Base-by-base conservation (phyloP, 2,329 filamentous ascomycete species). In the Monilinia aucupariae region DNA sequence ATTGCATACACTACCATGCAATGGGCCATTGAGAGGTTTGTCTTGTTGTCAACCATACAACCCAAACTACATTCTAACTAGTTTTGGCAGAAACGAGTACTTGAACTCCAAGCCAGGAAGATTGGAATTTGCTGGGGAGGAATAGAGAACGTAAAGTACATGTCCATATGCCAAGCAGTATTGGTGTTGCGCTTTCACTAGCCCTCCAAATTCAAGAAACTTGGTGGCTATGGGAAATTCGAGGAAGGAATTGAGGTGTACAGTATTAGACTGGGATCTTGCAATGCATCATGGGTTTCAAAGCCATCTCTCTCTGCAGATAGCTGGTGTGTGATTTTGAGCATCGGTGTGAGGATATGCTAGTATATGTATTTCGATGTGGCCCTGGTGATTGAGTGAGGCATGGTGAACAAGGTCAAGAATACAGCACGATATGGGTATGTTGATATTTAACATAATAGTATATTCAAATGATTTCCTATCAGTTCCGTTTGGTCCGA, bases 1-100 rank as follows among this genome's bases (percentile, higher is more conserved):
- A 77, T 82, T 70, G 92, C 84, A 70, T 99, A 97, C 81, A 85
- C 87, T 75, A 75, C 85, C 69, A 90, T 97, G 88, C 79, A 89
- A 75, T 99, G 94, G 94, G 93, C 94, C 69, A 88, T 85, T 73
- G 87, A 96, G 80, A 86, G 87, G 94, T 97, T 84, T 72, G 86
- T 79, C 41, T 39, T n/a, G 30, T 10, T 45, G 17, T 34, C 13
- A 17, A n/a, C 6, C 15, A 34, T 55, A 27, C 30, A 54, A 15
- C 8, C 39, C 32, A 3, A 17, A 43, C 22, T 54, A 9, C 27
- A 6, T 47, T 53, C 59, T 61, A 54, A 61, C 41, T 15, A 47
- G 30, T 10, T 32, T 27, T 32, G 7, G 13, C 55, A 92, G 89
- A 78, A 92, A 91, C 80, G 82, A 91, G 75, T 91, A 89, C 79